Conservation (phyloP, 1,284 basidiomycete genomes). For the Marasmius fiardii region DNA sequence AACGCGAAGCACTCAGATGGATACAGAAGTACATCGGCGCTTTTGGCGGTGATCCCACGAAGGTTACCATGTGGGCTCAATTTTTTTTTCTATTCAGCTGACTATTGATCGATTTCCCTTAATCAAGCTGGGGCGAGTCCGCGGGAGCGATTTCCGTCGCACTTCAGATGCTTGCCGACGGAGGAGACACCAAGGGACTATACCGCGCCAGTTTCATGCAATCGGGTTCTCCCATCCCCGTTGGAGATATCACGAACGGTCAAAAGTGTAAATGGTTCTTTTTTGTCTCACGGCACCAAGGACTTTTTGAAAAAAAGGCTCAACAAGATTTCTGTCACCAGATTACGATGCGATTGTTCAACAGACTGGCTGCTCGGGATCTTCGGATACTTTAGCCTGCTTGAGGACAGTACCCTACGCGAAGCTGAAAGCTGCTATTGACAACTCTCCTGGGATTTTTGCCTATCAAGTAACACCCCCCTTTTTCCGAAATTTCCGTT, state of each 20-base stretch:
- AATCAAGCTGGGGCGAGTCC: conserved; percentile 52
- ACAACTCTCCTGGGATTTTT: conserved; percentile 39
- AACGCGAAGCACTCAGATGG: conserved; percentile 60
- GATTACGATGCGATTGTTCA: conserved; percentile 44
- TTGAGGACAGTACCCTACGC: conserved; percentile 41
- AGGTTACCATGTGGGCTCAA: conserved; percentile 50
- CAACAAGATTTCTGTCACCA: background rate
- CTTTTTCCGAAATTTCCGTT: background rate
- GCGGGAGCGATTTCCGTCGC: conserved; percentile 52
- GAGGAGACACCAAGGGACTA: conserved; percentile 42
- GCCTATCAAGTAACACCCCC: conserved; percentile 38
- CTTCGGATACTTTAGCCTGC: conserved; percentile 45
- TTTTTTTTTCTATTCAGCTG: background rate
- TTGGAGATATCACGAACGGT: conserved; percentile 37
- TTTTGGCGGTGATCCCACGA: conserved; percentile 62
- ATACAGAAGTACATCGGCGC: conserved; percentile 58
- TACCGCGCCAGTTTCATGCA: conserved; percentile 53
- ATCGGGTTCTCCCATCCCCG: conserved; percentile 44
- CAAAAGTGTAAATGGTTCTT: conserved; percentile 22
- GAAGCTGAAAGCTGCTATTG: conserved; percentile 38
- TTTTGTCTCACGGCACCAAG: background rate
- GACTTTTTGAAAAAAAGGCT: background rate
- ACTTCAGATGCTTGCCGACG: conserved; percentile 51
- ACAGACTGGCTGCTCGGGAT: conserved; percentile 37
- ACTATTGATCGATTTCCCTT: conserved; percentile 3